These are phyloP conservation scores for Neoboletus brunneissimus DNA, from an alignment of 768 basidiomycete genomes.

Conservation along the genomic window DNA sequence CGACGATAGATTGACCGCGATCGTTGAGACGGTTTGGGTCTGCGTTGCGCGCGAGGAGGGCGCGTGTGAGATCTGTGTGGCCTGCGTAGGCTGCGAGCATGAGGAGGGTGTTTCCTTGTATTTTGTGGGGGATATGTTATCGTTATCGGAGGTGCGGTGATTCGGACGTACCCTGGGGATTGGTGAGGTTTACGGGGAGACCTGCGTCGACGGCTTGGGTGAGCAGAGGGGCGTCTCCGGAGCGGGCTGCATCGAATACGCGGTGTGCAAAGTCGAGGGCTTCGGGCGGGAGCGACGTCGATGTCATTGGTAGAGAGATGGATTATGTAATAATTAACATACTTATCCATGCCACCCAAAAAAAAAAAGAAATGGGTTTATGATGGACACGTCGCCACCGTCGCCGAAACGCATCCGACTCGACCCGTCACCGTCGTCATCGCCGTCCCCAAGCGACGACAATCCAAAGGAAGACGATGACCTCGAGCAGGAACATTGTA, in stretches of 20 bases:
- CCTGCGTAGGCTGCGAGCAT: conserved; percentile 79
- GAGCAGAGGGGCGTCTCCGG: conserved; percentile 51
- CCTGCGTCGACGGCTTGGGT: conserved; percentile 64
- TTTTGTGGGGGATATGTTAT: too few species aligned
- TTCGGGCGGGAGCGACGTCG: conserved; percentile 30
- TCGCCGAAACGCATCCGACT: conserved; percentile 24
- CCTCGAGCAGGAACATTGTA: conserved; percentile 49
- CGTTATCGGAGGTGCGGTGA: too few species aligned
- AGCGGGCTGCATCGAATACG: conserved; percentile 74
- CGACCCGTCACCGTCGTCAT: conserved; percentile 21
- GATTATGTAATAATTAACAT: too few species aligned
- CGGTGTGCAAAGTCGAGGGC: conserved; percentile 55
- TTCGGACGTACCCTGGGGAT: conserved; percentile 52
- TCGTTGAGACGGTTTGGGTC: conserved; percentile 73
- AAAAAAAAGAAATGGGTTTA: background rate
- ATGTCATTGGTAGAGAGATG: too few species aligned
- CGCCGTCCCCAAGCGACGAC: conserved; percentile 4
- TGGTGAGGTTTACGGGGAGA: conserved; percentile 69
- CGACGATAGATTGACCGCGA: conserved; percentile 66
- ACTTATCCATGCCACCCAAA: too few species aligned
- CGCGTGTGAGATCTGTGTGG: conserved; percentile 50
- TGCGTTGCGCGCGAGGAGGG: conserved; percentile 53
- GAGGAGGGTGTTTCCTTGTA: conserved; percentile 74
- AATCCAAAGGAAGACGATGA: background rate
- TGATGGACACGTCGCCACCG: conserved; percentile 10